Percentiles rank a stretch among this genome's conserved stretches.
Conservation (phyloP, 1,284 basidiomycete species). For the Sporisorium graminicola region DNA sequence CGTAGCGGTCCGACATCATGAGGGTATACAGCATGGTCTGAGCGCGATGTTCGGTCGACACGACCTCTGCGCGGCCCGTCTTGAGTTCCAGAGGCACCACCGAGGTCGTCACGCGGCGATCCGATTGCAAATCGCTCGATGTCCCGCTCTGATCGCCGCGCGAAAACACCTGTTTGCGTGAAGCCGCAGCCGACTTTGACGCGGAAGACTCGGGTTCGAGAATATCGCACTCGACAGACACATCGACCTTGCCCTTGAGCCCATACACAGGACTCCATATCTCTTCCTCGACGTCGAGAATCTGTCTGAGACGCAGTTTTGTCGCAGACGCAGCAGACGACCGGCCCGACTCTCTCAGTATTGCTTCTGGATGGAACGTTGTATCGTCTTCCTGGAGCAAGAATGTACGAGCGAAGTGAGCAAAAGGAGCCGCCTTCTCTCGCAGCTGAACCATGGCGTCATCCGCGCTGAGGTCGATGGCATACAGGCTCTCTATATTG, state of each 20-base stretch:
- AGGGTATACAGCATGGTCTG: constrained; percentile 98
- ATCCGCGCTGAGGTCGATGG: constrained; percentile 44
- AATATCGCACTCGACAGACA: constrained; percentile 77
- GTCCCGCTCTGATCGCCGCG: constrained; percentile 4
- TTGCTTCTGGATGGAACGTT: constrained; percentile 43
- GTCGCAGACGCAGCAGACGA: constrained; percentile 6
- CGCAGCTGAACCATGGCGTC: constrained; percentile 40
- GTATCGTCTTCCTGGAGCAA: constrained; percentile 34
- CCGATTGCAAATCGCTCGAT: background rate
- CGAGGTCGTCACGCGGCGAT: constrained; percentile 20
- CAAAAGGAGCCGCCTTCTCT: constrained; percentile 53
- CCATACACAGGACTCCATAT: constrained; percentile 97
- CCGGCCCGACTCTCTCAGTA: constrained; percentile 23
- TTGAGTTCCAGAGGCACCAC: constrained; percentile 92
- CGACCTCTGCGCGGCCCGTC: constrained; percentile 81
- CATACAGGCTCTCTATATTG: constrained; percentile 55
- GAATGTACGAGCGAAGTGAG: constrained; percentile 58
- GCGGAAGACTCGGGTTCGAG: constrained; percentile 52
- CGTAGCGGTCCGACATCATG: constrained; percentile 89
- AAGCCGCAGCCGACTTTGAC: background rate
- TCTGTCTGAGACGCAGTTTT: constrained; percentile 43
- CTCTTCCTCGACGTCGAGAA: constrained; percentile 88
- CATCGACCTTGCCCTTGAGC: constrained; percentile 95
- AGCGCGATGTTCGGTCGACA: constrained; percentile 84
- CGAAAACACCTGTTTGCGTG: constrained; percentile 15